Evolutionary conservation across 495 filamentous ascomycete genomes (phyloP).

Genomic region (Aspergillus taichungensis): DNA sequence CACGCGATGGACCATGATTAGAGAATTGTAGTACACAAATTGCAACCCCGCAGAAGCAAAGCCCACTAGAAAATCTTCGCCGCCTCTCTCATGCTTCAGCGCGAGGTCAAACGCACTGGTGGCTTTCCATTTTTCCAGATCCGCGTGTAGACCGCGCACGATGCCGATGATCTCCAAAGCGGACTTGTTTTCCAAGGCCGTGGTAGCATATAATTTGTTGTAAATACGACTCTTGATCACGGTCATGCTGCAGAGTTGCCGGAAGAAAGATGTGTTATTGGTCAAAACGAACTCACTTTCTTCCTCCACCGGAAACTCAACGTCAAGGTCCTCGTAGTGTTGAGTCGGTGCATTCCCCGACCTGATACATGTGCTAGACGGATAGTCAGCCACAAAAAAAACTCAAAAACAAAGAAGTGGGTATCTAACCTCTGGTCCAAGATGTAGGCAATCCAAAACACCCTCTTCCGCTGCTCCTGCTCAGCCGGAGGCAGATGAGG

Average conservation of each 20-base stretch:
- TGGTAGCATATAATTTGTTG: conserved; percentile 77
- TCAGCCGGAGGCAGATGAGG: conserved; percentile 78
- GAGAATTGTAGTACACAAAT: conserved; percentile 90
- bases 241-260: conserved; percentile 77
- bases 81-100: conserved; percentile 72
- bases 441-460: conserved; percentile 96
- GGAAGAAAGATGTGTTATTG: conserved; percentile 77
- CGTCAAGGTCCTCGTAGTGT: conserved; percentile 93
- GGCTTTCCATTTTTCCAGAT: conserved; percentile 88
- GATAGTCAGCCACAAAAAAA: background rate
- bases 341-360: conserved; percentile 82
- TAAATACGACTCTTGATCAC: conserved; percentile 89
- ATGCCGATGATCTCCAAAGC: conserved; percentile 79
- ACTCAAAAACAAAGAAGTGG: background rate
- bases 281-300: conserved; percentile 61
- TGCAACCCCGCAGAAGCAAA: conserved; percentile 82
- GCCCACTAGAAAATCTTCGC: conserved; percentile 74
- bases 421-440: conserved; percentile 71
- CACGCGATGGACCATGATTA: conserved; percentile 95
- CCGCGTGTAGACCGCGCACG: conserved; percentile 77
- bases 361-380: conserved; percentile 62
- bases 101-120: conserved; percentile 65
- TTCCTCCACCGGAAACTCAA: conserved; percentile 76
- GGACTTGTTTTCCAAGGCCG: conserved; percentile 64
- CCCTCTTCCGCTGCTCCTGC: conserved; percentile 85